Evolutionary conservation across 768 basidiomycete species (phyloP), one percentile per base, ranked within the genome.

Genomic region (Sistotremastrum niveocremeum): DNA sequence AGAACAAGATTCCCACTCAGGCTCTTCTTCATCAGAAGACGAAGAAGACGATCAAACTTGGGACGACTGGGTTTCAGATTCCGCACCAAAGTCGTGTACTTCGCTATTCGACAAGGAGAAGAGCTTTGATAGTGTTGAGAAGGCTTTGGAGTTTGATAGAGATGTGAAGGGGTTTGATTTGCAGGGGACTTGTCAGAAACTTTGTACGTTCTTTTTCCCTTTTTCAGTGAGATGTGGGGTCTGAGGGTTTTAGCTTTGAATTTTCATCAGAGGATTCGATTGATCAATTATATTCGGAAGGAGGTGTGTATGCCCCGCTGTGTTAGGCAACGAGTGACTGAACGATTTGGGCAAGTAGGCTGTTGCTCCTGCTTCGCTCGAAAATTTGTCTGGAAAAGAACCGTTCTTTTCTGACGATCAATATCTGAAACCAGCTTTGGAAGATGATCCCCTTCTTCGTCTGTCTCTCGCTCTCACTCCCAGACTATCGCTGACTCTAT

Each of bases 391-490:
- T 32, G 77, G 78, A 20, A 58, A 62, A 0, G 84, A 87, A 57
- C 44, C 69, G 0, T 72, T 88, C 53, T 76, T 93, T 50, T 58
- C 65, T 8, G 75, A 79, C 6, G 93, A 98, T 56, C 75, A 76
- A 46, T 87, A 87, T 56, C 75, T 98, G 20, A 72, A 76, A 37
- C 94, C 94, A 2, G 77, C 74, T 31, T 52, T 95, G 38, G 80
- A 85, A 55, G 83, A 91, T 54, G 94, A 97, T 58, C 84, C 89
- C 2, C 63, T 95, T 8, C 79, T 98, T 28, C 86, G 94, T 95
- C 56, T 57, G 84, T 68, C 7, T 30, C 30, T n/a, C n/a, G n/a
- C n/a, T n/a, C n/a, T 4, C 34, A n/a, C 5, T 41, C 6, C 37
- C 33, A 31, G n/a, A 12, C 46, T n/a, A 31, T 29, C 3, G 34